phyloP scores from a whole-genome alignment of 208 protist species.

The Leishmania martiniquensis region DNA sequence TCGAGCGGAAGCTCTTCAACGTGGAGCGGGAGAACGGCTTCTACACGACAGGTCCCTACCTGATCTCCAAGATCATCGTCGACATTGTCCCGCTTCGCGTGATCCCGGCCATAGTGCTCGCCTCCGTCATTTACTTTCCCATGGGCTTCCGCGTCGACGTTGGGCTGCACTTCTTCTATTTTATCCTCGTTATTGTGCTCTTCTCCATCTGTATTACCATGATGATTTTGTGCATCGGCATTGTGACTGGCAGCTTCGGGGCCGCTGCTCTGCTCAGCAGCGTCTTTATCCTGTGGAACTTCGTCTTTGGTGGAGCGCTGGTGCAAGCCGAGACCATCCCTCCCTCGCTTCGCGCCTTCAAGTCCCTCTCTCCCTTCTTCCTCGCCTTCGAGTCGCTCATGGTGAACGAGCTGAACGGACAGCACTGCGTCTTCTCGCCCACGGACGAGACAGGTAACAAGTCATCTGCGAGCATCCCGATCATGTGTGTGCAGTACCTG shows the following conservation, averaged over 20 bases:
- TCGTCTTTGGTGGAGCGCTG: conserved; percentile 92
- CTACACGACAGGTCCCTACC: conserved; percentile 87
- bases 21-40: conserved; percentile 91
- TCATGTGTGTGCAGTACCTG: conserved; percentile 90
- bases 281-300: conserved; percentile 90
- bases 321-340: conserved; percentile 91
- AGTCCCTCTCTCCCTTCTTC: conserved; percentile 87
- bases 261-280: conserved; percentile 85
- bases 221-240: conserved; percentile 82
- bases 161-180: conserved; percentile 87
- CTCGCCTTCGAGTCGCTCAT: conserved; percentile 91
- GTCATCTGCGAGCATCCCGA: conserved; percentile 55
- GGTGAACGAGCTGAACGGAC: conserved; percentile 92
- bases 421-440: conserved; percentile 79
- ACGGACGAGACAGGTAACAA: conserved; percentile 79
- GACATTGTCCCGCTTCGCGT: conserved; percentile 90
- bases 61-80: conserved; percentile 89
- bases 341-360: conserved; percentile 55
- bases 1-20: conserved; percentile 88
- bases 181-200: conserved; percentile 81
- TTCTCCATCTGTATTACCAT: conserved; percentile 88
- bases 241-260: conserved; percentile 78
- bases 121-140: conserved; percentile 89
- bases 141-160: conserved; percentile 90
- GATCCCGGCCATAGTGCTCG: conserved; percentile 83